A percentile compares a stretch with the other conserved stretches of the same genome.
Evolutionary conservation across 257 asterid species (phyloP).

Genomic region (Solanum sparsipilum): DNA sequence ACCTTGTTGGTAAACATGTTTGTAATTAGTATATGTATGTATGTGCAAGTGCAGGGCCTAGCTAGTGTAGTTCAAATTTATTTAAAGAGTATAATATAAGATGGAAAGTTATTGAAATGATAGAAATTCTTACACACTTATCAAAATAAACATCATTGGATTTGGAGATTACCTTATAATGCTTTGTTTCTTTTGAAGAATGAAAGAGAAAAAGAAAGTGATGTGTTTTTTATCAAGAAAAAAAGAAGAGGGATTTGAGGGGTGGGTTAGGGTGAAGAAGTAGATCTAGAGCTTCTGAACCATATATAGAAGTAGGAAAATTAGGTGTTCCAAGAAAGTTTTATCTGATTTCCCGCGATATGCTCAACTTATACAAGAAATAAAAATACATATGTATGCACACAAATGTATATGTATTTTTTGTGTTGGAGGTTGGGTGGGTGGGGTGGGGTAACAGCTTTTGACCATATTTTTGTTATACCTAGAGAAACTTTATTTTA

Average conservation of each 20-base stretch:
- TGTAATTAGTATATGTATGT: neutral
- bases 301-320: constrained; percentile 7
- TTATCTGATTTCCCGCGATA: constrained; percentile 33
- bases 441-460: constrained; percentile 24
- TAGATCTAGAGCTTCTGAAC: constrained; percentile 22
- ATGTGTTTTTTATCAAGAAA: neutral
- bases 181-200: constrained; percentile 12
- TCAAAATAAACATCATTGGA: constrained; percentile 30
- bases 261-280: neutral
- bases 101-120: constrained; percentile 9
- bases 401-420: no score
- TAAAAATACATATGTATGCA: neutral
- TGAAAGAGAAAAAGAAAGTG: constrained; percentile 8
- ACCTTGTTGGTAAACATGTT: neutral
- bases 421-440: neutral
- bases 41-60: constrained; percentile 45
- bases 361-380: constrained; percentile 9
- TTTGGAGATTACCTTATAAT: constrained; percentile 26
- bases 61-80: neutral
- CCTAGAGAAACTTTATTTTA: constrained; percentile 20
- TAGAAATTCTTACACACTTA: constrained; percentile 12
- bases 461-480: constrained; percentile 43
- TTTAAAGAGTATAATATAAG: neutral
- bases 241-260: neutral
- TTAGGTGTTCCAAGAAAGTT: constrained; percentile 31